These are phyloP conservation scores for Ajuga chamaepitys DNA, from an alignment of 257 asterid genomes.

Conservation along the genomic window DNA sequence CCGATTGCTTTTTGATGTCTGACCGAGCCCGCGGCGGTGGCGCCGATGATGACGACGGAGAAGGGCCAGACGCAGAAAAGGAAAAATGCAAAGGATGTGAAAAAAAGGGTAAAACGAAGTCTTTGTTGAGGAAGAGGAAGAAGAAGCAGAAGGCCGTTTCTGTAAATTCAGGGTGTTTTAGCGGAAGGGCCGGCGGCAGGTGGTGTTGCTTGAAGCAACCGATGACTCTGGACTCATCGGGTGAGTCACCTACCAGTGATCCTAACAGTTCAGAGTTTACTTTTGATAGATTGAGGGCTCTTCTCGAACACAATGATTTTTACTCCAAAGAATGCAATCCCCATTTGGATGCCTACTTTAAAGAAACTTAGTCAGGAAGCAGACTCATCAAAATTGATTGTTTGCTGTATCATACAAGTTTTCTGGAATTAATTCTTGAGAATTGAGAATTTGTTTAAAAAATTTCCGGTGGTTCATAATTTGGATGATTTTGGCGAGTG, in stretches of 20 bases:
- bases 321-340: conserved; percentile 69
- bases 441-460: neutral
- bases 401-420: neutral
- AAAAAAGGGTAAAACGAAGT: conserved; percentile 26
- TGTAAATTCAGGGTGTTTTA: conserved; percentile 32
- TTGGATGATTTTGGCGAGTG: no score
- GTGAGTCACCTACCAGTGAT: conserved; percentile 77
- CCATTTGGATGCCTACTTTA: conserved; percentile 33
- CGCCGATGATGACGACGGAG: neutral
- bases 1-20: conserved; percentile 47
- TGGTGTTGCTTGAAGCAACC: conserved; percentile 44
- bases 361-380: neutral
- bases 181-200: conserved; percentile 22
- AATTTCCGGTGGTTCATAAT: neutral
- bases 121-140: conserved; percentile 44
- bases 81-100: conserved; percentile 18
- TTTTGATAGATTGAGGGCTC: conserved; percentile 49
- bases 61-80: conserved; percentile 18
- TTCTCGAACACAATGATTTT: conserved; percentile 82
- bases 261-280: conserved; percentile 72
- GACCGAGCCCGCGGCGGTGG: conserved; percentile 19
- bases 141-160: conserved; percentile 36
- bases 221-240: conserved; percentile 46
- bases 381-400: conserved; percentile 8
- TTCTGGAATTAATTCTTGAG: conserved; percentile 11